These are phyloP conservation scores for Isatis lusitanica DNA, from an alignment of 441 rosid species.

Conservation along the genomic window DNA sequence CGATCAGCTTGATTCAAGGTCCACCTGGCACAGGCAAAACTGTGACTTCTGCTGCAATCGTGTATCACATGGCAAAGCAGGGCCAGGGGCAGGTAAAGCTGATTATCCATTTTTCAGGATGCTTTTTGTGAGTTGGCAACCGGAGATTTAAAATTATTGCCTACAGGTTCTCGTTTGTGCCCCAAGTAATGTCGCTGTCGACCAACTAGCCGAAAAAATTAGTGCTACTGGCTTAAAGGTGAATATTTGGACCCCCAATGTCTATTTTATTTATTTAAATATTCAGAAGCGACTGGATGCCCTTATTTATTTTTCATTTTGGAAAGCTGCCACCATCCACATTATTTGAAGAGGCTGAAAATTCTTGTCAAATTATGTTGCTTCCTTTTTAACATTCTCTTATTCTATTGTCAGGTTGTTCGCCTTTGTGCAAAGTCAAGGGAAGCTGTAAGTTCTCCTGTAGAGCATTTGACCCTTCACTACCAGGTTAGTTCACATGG, in stretches of 20 bases:
- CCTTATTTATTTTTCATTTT: background rate
- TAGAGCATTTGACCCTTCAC: conserved; percentile 98
- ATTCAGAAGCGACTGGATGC: background rate
- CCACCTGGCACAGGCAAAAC: conserved; percentile 99
- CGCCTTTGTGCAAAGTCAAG: conserved; percentile 99
- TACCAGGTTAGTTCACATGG: conserved; percentile 74
- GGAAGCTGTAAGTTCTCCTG: conserved; percentile 99
- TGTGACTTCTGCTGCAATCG: conserved; percentile 99
- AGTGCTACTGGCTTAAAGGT: conserved; percentile 99
- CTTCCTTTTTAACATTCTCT: conserved; percentile 5
- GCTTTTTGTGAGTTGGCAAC: conserved; percentile 10
- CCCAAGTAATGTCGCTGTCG: conserved; percentile 99
- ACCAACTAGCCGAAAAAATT: conserved; percentile 97
- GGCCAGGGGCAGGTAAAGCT: conserved; percentile 92
- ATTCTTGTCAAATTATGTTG: background rate
- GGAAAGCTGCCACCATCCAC: background rate
- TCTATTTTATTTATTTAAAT: background rate
- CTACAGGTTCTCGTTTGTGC: conserved; percentile 95
- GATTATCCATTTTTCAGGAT: conserved; percentile 7
- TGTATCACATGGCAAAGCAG: conserved; percentile 99
- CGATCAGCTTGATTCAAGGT: conserved; percentile 97
- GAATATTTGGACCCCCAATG: background rate
- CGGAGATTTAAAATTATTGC: conserved; percentile 17
- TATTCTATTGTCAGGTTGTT: conserved; percentile 64
- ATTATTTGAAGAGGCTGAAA: conserved; percentile 6